These are phyloP conservation scores for Trametes gibbosa DNA, from an alignment of 768 basidiomycete species.

Conservation along the genomic window DNA sequence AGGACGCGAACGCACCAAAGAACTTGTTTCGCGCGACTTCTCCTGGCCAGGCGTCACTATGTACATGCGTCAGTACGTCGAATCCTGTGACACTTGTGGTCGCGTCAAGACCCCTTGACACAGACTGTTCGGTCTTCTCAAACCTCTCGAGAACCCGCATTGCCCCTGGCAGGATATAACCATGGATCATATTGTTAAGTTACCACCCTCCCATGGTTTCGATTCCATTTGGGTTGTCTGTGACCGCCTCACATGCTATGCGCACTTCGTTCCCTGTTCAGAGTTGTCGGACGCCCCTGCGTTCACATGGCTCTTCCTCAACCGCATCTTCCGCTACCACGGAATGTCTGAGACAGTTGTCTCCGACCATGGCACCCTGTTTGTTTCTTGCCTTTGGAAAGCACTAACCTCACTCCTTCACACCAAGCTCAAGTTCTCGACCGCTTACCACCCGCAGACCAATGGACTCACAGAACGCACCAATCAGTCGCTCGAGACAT, in stretches of 20 bases:
- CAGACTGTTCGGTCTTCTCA: slow-evolving; percentile 27
- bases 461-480: slow-evolving; percentile 38
- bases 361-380: slow-evolving; percentile 18
- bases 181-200: slow-evolving; percentile 24
- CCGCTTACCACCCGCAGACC: slow-evolving; percentile 45
- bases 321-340: slow-evolving; percentile 16
- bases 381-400: slow-evolving; percentile 9
- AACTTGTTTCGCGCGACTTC: slow-evolving; percentile 35
- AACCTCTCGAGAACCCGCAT: slow-evolving; percentile 31
- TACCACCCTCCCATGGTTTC: slow-evolving; percentile 21
- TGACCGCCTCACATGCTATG: slow-evolving; percentile 12
- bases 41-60: slow-evolving; percentile 37
- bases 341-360: slow-evolving; percentile 19
- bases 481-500: slow-evolving; percentile 38
- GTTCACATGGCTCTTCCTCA: slow-evolving; percentile 15
- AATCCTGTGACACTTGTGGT: slow-evolving; percentile 30
- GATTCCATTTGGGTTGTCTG: too few relatives aligned
- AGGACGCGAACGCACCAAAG: slow-evolving; percentile 34
- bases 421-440: slow-evolving; percentile 27
- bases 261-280: slow-evolving; percentile 13
- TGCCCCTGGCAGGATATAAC: slow-evolving; percentile 17
- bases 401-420: background rate
- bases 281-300: slow-evolving; percentile 12
- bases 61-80: slow-evolving; percentile 31
- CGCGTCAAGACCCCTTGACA: slow-evolving; percentile 28